A percentile compares a stretch with the other conserved stretches of the same genome.
phyloP scores from a whole-genome alignment of 2,329 filamentous ascomycete genomes.

The Stagonosporopsis vannaccii region DNA sequence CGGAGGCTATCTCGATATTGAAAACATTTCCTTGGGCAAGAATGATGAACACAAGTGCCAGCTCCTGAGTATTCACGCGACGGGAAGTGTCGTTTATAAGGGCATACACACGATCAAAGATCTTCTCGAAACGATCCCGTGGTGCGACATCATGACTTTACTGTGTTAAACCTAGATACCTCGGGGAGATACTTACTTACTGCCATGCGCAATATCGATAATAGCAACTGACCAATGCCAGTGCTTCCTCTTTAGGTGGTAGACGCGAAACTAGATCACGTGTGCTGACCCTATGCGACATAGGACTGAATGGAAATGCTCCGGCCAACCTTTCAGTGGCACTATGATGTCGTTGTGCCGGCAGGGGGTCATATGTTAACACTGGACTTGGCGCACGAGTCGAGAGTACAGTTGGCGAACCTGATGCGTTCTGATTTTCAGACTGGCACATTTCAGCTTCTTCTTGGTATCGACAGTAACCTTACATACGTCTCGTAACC shows the following conservation, averaged over 20 bases:
- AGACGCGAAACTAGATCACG: slow-evolving; percentile 2
- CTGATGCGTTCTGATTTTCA: neutral
- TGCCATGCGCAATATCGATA: slow-evolving; percentile 7
- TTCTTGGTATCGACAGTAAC: neutral
- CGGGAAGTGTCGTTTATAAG: neutral
- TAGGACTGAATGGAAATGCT: neutral
- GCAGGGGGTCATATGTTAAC: neutral
- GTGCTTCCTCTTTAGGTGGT: neutral
- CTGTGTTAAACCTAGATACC: neutral
- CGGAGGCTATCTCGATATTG: slow-evolving; percentile 7
- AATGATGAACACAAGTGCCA: slow-evolving; percentile 8
- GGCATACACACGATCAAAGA: slow-evolving; percentile 7
- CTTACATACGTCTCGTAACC: slow-evolving; percentile 9
- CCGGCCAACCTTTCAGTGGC: neutral
- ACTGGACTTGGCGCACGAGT: neutral
- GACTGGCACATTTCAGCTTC: slow-evolving; percentile 4
- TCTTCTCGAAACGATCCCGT: slow-evolving; percentile 2
- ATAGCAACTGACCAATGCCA: neutral
- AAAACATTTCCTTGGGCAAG: slow-evolving; percentile 7
- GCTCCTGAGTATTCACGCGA: slow-evolving; percentile 7
- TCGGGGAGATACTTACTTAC: neutral
- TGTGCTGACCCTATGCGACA: neutral
- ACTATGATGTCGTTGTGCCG: neutral
- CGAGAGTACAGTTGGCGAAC: neutral
- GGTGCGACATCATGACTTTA: slow-evolving; percentile 6